Percentiles rank a stretch among this genome's conserved stretches.
Conservation (phyloP, 768 basidiomycete species). For the Auriscalpium vulgare region DNA sequence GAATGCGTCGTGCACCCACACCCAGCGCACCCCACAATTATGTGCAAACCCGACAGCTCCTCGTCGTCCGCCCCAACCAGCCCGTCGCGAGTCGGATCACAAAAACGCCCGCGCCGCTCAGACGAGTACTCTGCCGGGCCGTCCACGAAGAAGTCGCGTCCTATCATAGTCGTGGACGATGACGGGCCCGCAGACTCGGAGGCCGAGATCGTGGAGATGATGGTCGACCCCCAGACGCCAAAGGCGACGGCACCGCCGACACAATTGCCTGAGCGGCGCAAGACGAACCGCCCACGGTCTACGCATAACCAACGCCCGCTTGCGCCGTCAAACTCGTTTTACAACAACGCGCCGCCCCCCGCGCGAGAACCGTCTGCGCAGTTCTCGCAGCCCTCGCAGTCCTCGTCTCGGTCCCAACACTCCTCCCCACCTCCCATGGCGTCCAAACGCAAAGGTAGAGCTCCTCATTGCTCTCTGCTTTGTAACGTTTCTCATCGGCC, state of each 20-base stretch:
- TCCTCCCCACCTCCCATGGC: neutral
- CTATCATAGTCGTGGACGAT: constrained; percentile 10
- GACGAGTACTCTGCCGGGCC: neutral
- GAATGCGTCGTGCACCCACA: constrained; percentile 44
- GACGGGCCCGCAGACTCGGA: constrained; percentile 27
- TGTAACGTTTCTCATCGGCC: too few species aligned
- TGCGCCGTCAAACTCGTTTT: too few species aligned
- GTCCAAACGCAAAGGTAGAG: constrained; percentile 6
- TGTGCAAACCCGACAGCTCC: constrained; percentile 7
- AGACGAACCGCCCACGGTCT: neutral
- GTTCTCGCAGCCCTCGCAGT: too few species aligned
- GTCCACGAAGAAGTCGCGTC: constrained; percentile 10
- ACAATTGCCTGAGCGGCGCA: constrained; percentile 3
- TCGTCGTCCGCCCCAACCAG: neutral
- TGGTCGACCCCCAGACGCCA: constrained; percentile 25
- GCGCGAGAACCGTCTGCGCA: too few species aligned
- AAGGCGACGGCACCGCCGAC: constrained; percentile 2
- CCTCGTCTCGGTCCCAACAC: too few species aligned
- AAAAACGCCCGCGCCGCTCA: too few species aligned
- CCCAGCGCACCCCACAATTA: constrained; percentile 21
- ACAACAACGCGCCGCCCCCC: too few species aligned
- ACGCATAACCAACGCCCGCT: too few species aligned
- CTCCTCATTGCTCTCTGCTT: too few species aligned
- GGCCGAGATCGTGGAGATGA: constrained; percentile 42
- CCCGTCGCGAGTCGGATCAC: too few species aligned